These are phyloP conservation scores for Debaryomyces hansenii DNA, from an alignment of 805 yeast genomes.

Conservation along the genomic window DNA sequence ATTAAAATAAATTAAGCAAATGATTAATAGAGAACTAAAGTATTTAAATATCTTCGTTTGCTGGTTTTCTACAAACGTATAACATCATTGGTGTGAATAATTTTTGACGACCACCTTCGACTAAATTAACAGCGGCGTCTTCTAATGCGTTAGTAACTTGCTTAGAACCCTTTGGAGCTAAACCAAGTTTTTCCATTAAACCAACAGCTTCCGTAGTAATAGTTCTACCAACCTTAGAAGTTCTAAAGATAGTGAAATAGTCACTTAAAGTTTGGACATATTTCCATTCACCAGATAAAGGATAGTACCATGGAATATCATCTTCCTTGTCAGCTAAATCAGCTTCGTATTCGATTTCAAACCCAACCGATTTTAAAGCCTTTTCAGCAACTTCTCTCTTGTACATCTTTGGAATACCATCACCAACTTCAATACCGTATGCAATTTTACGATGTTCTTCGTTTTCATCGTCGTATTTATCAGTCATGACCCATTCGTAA, in stretches of 20 bases:
- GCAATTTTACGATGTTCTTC: conserved; percentile 91
- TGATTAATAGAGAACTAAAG: no score
- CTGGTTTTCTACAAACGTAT: conserved; percentile 84
- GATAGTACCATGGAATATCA: conserved; percentile 96
- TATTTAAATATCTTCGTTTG: conserved; percentile 7
- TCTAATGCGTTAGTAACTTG: conserved; percentile 92
- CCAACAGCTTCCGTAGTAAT: conserved; percentile 80
- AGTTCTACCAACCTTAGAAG: conserved; percentile 82
- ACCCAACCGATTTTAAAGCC: conserved; percentile 86
- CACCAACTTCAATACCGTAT: conserved; percentile 97
- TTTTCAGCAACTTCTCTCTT: conserved; percentile 78
- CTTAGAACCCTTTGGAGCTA: conserved; percentile 88
- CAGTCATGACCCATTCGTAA: conserved; percentile 99
- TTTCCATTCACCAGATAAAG: conserved; percentile 91
- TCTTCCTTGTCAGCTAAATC: conserved; percentile 85
- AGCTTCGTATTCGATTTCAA: conserved; percentile 68
- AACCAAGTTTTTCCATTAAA: conserved; percentile 75
- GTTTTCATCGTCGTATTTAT: conserved; percentile 81
- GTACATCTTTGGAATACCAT: conserved; percentile 98
- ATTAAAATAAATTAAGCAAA: no score
- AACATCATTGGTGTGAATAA: conserved; percentile 98
- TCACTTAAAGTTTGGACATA: conserved; percentile 79
- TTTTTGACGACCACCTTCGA: conserved; percentile 86
- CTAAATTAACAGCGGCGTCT: conserved; percentile 94
- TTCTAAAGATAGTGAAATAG: conserved; percentile 81